These are phyloP conservation scores for Fusarium continuum DNA, from an alignment of 2,329 filamentous ascomycete species.

Conservation along the genomic window DNA sequence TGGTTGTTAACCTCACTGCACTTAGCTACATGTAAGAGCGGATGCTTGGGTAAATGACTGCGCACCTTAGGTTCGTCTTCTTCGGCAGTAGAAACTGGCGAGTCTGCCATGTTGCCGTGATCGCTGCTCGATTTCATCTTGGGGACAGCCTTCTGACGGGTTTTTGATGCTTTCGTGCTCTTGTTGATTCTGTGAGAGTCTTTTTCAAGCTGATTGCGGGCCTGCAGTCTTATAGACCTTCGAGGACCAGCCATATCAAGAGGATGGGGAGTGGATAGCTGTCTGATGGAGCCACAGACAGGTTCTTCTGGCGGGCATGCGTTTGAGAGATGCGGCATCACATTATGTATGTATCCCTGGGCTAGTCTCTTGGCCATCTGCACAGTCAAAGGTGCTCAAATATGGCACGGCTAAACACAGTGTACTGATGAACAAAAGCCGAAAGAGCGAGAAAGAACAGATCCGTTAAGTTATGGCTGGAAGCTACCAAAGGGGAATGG, in stretches of 20 bases:
- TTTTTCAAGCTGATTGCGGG: background rate
- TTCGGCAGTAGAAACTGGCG: background rate
- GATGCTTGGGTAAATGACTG: background rate
- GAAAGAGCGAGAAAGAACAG: background rate
- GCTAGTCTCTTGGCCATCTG: background rate
- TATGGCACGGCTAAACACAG: no score
- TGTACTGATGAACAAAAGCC: no score
- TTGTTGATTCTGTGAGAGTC: background rate
- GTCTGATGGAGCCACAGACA: background rate
- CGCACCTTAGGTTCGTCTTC: background rate
- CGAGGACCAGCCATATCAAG: background rate
- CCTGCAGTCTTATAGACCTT: background rate
- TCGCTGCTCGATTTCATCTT: background rate
- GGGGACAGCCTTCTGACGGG: accelerated
- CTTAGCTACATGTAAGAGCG: no score
- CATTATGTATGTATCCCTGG: background rate
- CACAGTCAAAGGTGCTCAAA: background rate
- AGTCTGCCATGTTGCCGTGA: background rate
- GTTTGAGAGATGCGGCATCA: background rate
- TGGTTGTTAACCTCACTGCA: no score
- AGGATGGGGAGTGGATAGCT: no score
- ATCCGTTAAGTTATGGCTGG: no score
- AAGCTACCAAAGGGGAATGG: background rate
- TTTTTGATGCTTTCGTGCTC: background rate
- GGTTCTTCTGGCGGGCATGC: background rate